These are phyloP conservation scores for Ceratorhiza oryzae-sativae DNA, from an alignment of 1,284 basidiomycete genomes.

Conservation along the genomic window DNA sequence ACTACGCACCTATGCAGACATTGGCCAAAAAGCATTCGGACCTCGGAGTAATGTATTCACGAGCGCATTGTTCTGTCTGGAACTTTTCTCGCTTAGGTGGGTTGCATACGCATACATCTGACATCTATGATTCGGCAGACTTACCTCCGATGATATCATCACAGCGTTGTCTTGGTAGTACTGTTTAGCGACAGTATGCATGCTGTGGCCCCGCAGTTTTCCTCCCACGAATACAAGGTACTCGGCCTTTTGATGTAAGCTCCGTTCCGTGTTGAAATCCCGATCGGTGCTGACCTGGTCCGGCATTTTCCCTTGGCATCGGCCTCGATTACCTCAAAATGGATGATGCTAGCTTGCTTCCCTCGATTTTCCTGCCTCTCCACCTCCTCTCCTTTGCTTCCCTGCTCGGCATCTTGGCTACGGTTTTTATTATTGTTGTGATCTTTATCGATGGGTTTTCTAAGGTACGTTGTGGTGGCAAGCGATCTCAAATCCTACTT, in stretches of 20 bases:
- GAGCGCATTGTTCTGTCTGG: conserved; percentile 80
- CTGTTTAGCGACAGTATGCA: conserved; percentile 86
- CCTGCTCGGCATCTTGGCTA: conserved; percentile 82
- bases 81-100: conserved; percentile 81
- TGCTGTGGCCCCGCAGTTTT: conserved; percentile 70
- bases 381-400: conserved; percentile 86
- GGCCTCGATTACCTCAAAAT: conserved; percentile 4
- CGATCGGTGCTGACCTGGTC: neutral
- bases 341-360: conserved; percentile 64
- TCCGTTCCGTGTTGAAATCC: conserved; percentile 1
- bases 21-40: conserved; percentile 87
- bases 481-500: no score
- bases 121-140: conserved; percentile 4
- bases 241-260: conserved; percentile 75
- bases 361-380: conserved; percentile 84
- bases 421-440: conserved; percentile 77
- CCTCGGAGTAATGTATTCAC: conserved; percentile 70
- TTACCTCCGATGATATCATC: conserved; percentile 2
- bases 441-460: conserved; percentile 85
- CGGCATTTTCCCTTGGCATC: conserved; percentile 1
- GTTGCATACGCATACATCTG: conserved; percentile 40
- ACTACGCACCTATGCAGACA: conserved; percentile 85
- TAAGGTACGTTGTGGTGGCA: conserved; percentile 58
- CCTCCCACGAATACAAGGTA: conserved; percentile 76
- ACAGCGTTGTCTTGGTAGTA: conserved; percentile 82